Conservation (phyloP, 208 protist species). For the Acanthamoeba healyi region DNA sequence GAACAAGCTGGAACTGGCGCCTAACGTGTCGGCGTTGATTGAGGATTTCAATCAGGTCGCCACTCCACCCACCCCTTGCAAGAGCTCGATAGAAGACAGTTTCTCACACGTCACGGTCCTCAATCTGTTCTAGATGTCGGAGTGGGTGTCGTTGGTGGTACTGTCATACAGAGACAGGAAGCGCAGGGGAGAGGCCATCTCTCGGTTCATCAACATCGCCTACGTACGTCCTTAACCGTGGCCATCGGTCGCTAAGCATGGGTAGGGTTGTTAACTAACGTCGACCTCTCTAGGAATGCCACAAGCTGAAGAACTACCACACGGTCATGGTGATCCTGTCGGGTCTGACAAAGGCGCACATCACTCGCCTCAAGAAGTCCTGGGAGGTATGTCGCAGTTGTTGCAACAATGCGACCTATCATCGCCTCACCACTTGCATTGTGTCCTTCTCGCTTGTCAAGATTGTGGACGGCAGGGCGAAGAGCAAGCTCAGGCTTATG, state of each 20-base stretch:
- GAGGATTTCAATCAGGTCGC: constrained; percentile 74
- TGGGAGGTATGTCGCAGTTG: not conserved
- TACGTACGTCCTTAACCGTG: not conserved
- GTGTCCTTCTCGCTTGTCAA: not conserved
- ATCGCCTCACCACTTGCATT: too few species aligned
- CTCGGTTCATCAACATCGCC: constrained; percentile 43
- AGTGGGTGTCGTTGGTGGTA: constrained; percentile 60
- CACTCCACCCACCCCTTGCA: not conserved
- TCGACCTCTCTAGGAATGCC: not conserved
- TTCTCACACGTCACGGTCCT: too few species aligned
- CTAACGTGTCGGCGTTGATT: constrained; percentile 41
- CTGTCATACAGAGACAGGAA: constrained; percentile 44
- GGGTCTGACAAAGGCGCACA: constrained; percentile 47
- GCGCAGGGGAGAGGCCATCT: constrained; percentile 20
- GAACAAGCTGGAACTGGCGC: not conserved
- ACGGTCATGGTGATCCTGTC: constrained; percentile 52
- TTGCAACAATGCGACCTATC: not conserved
- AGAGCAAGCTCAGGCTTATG: constrained; percentile 8
- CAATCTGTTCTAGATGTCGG: too few species aligned
- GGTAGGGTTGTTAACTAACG: too few species aligned
- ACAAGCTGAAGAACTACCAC: constrained; percentile 37
- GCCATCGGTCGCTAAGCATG: too few species aligned
- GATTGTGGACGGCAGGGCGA: constrained; percentile 1
- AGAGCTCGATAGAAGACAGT: too few species aligned
- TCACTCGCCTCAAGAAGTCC: constrained; percentile 39